These are phyloP conservation scores for Fusarium haematococcum DNA, from an alignment of 2,329 filamentous ascomycete genomes.

Conservation along the genomic window DNA sequence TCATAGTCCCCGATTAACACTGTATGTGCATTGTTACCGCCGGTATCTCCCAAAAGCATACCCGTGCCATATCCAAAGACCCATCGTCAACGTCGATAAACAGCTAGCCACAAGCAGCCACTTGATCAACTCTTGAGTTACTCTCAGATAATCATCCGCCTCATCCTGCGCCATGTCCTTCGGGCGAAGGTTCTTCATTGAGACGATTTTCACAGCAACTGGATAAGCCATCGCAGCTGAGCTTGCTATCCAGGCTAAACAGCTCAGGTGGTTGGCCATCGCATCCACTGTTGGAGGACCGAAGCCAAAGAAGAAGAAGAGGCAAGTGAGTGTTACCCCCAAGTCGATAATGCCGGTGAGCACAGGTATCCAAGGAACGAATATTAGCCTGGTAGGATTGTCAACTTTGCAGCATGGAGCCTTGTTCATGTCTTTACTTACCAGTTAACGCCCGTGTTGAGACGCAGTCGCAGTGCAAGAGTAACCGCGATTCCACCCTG, in stretches of 20 bases:
- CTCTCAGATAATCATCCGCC: not conserved
- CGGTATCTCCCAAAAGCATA: not conserved
- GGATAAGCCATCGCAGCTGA: not conserved
- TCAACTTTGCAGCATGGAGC: not conserved
- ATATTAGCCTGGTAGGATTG: not conserved
- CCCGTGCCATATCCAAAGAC: not conserved
- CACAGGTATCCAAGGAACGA: not conserved
- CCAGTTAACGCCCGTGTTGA: not conserved
- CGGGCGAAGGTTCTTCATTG: not conserved
- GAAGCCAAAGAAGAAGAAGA: not conserved
- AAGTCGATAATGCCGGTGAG: not conserved
- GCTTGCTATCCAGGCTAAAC: not conserved
- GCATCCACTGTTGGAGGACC: not conserved
- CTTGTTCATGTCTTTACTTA: not conserved
- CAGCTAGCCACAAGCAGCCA: not conserved
- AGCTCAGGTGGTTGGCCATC: not conserved
- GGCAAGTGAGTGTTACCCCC: not conserved
- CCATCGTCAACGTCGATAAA: not conserved
- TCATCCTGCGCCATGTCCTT: not conserved
- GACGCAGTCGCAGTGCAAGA: not conserved
- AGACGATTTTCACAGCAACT: not conserved
- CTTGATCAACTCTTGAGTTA: not conserved
- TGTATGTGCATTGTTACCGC: not conserved
- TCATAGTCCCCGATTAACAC: not conserved
- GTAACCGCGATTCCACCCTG: not conserved